Conservation (phyloP, 2,329 filamentous ascomycete species). For the Ilyonectria mors-panacis region DNA sequence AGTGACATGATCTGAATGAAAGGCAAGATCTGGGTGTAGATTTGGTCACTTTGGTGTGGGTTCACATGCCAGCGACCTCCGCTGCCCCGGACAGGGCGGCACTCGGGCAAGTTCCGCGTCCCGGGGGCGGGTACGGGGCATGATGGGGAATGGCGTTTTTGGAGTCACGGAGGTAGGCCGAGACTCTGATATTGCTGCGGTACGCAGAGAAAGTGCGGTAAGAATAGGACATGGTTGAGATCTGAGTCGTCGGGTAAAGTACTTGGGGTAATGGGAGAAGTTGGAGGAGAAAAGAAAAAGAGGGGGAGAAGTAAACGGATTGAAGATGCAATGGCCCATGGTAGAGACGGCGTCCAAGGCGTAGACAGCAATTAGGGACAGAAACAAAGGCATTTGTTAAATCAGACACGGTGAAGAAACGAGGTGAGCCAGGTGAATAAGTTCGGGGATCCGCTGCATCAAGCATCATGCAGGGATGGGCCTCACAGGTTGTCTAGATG, state of each 20-base stretch:
- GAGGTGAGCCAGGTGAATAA: neutral
- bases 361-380: neutral
- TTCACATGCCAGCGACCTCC: conserved; percentile 52
- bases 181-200: conserved; percentile 23
- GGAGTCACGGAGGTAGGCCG: conserved; percentile 45
- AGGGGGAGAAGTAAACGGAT: neutral
- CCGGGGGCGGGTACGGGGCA: conserved; percentile 36
- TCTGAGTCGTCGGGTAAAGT: neutral
- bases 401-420: neutral
- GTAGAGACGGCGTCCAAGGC: neutral
- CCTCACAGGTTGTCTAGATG: neutral
- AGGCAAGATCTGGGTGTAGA: neutral
- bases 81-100: conserved; percentile 47
- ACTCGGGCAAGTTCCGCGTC: conserved; percentile 48
- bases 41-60: conserved; percentile 18
- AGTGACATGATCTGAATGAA: neutral
- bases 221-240: neutral
- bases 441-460: neutral
- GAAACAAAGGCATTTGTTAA: neutral
- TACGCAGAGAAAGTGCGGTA: conserved; percentile 8
- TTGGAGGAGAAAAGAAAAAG: neutral
- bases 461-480: neutral
- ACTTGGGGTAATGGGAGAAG: neutral
- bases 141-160: conserved; percentile 19
- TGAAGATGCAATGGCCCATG: neutral